Evolutionary conservation across 1,284 basidiomycete genomes (phyloP).

Genomic region (Prillingera fragicola): DNA sequence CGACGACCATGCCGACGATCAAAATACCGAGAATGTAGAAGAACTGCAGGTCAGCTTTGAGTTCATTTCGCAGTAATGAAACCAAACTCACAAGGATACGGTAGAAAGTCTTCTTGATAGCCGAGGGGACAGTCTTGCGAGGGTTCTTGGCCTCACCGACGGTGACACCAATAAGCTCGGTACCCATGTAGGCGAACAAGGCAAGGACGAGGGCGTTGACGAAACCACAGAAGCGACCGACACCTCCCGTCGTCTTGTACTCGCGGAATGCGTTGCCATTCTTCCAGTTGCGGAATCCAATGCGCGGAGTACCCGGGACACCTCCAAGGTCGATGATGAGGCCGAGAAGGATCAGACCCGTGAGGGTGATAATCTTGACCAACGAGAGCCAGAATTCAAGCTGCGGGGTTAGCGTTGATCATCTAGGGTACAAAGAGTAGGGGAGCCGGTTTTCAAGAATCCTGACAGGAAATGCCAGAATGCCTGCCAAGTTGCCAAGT

Average conservation of each 20-base stretch:
- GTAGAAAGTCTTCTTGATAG: slow-evolving; percentile 54
- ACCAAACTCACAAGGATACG: no score
- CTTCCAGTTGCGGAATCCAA: slow-evolving; percentile 58
- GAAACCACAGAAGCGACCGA: slow-evolving; percentile 37
- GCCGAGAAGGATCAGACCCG: slow-evolving; percentile 59
- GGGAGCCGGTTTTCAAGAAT: no score
- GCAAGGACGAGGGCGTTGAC: slow-evolving; percentile 26
- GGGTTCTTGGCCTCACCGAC: slow-evolving; percentile 54
- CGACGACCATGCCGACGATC: slow-evolving; percentile 61
- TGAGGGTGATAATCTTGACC: slow-evolving; percentile 56
- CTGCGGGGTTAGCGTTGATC: no score
- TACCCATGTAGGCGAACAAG: slow-evolving; percentile 55
- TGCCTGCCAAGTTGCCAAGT: no score
- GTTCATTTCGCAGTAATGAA: no score
- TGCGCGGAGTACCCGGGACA: slow-evolving; percentile 58
- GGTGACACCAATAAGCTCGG: slow-evolving; percentile 54
- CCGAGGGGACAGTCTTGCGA: slow-evolving; percentile 56
- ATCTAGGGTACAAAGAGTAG: no score
- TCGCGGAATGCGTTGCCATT: slow-evolving; percentile 37
- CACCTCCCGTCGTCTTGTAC: slow-evolving; percentile 25
- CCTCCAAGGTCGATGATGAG: slow-evolving; percentile 61
- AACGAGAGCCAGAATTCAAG: slow-evolving; percentile 51
- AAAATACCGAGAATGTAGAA: slow-evolving; percentile 58
- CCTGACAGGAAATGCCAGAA: no score
- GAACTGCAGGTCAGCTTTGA: no score